Evolutionary conservation across 257 asterid species (phyloP), one percentile per base, ranked within the genome.

Genomic region (Solanum ahanhuiri): DNA sequence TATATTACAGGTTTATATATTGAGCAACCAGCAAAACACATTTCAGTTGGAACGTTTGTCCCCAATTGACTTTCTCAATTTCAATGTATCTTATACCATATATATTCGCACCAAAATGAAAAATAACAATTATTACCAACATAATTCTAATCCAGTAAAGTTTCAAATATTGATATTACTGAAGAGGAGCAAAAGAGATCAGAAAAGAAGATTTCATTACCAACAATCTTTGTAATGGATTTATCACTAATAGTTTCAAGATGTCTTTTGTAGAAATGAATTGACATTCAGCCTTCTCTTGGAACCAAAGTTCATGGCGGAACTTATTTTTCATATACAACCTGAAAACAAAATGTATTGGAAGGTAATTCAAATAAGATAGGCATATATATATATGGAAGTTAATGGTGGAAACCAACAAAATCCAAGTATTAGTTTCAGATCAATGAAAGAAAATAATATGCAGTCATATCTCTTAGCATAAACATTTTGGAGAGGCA

Each of bases 211-310:
- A 77, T 86, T 4, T 33, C 83, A 86, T 86, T 96, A 95, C 99
- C 97, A 93, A 88, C 83, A 93, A 86, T 85, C 57, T 91, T 87
- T 91, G 96, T 88, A 96, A 87, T 60, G 95, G 89, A 86, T 83
- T 93, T 35, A 90, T 64, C 83, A 95, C 83, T 20, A 95, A 91
- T 89, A 90, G 76, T 88, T 93, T 94, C 83, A 96, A 88, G 85
- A 92, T 93, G 89, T 96, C 98, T 90, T 96, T 96, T 57, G 91
- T 86, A 30, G 92, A 86, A 87, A 90, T 85, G 89, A 87, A 48
- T 43, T 85, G 90, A 83, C 89, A 45, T 69, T 88, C 88, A 81
- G 90, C 86, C 90, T 85, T 90, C 89, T 91, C 93, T 11, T 15
- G 87, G 90, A 89, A 93, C 96, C 93, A 91, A 86, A 90, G 82